Base-by-base conservation (phyloP, 2,329 filamentous ascomycete species). In the Penicillium vulpinum region DNA sequence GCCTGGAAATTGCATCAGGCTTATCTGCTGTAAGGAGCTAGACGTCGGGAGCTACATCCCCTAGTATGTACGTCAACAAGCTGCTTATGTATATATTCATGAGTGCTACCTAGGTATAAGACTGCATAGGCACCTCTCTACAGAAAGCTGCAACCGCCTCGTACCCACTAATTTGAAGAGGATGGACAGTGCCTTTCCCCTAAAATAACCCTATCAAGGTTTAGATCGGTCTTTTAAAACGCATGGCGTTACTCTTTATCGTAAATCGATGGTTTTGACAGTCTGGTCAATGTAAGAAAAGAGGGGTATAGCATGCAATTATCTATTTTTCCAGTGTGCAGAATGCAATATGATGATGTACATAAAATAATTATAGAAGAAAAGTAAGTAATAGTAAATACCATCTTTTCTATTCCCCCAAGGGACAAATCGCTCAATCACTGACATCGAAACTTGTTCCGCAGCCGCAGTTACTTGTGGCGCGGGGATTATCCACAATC, bases 381-480 rank as follows among this genome's bases (percentile, higher is more conserved):
- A 33, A 50, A 40, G 18, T 11, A 15, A 52, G 24, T 43, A 38
- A 38, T 39, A 38, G n/a, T 39, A 33, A 45, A 45, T 40, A 38
- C 11, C 21, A 33, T 35, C 21, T 26, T 28, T 35, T 16, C 21
- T 21, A 44, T 21, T 16, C n/a, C 16, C n/a, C 39, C 15, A 26
- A 21, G 11, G 3, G 28, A 15, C 11, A 45, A 15, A 24, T 26
- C 26, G 18, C 24, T 62, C 57, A 71, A 87, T 73, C 84, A 72
- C 92, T 91, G 63, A 97, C 91, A 77, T 97, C 94, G 76, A 99
- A 99, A 73, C 93, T 97, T 16, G 93, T 97, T 8, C 94, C 94
- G 75, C 94, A 99, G 1, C 94, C 94, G 78, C 94, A 99, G 73
- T 90, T 96, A 76, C 92, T 97, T 56, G 89, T 91, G 5, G 94